Conservation (phyloP, 306 rosid genomes). For the Rosa rugosa region DNA sequence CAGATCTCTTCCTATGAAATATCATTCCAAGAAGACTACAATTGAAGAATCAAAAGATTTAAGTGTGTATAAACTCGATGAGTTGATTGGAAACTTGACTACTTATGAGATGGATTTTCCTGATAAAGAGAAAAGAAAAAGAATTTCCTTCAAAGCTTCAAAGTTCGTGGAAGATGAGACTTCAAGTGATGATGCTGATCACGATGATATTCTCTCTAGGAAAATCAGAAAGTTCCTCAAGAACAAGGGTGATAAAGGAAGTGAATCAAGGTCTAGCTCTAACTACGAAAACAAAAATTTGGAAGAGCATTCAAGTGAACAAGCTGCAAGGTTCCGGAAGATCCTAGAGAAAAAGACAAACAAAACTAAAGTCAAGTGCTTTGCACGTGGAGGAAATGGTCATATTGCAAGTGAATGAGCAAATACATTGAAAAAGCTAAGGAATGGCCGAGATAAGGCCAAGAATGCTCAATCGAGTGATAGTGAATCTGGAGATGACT, state of each 20-base stretch:
- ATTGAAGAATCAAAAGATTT: no score
- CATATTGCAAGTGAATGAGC: neutral
- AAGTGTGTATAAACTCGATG: no score
- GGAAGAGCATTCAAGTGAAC: no score
- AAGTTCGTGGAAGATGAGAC: no score
- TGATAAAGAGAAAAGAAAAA: no score
- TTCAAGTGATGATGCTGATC: neutral
- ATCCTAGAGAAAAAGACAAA: neutral
- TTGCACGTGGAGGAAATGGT: neutral
- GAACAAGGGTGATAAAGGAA: neutral
- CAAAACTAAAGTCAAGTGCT: neutral
- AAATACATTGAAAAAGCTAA: neutral
- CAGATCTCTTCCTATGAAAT: no score
- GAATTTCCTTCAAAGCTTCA: no score
- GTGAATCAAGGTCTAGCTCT: neutral
- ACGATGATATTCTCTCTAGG: neutral
- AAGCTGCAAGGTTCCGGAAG: neutral
- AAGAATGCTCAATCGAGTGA: neutral
- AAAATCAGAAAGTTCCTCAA: neutral
- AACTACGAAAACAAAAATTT: neutral
- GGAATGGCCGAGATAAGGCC: no score
- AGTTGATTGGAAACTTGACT: no score
- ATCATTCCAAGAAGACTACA: no score
- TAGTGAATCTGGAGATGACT: neutral
- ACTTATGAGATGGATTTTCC: no score